Evolutionary conservation across 2,329 filamentous ascomycete species (phyloP).

Genomic region (Neophaeococcomyces mojaviensis): DNA sequence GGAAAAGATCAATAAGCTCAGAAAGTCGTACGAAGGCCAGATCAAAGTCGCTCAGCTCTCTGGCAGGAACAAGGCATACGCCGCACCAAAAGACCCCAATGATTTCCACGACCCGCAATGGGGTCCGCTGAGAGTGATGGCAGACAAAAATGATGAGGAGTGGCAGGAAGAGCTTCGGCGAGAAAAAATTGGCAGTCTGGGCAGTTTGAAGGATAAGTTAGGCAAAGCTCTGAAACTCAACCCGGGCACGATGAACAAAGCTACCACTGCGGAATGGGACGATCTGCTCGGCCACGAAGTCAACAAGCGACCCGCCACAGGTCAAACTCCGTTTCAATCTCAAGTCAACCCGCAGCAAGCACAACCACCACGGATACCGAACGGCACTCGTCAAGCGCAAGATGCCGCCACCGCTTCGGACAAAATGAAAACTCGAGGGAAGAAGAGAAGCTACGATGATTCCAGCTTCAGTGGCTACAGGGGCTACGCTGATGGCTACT

Average conservation of each 20-base stretch:
- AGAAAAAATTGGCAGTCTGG: conserved; percentile 39
- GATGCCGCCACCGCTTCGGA: conserved; percentile 24
- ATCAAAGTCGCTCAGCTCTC: conserved; percentile 40
- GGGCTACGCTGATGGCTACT: conserved; percentile 39
- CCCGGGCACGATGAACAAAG: conserved; percentile 38
- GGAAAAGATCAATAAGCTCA: conserved; percentile 57
- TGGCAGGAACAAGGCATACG: conserved; percentile 42
- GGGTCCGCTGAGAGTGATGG: conserved; percentile 30
- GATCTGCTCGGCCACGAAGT: conserved; percentile 40
- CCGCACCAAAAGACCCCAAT: conserved; percentile 29
- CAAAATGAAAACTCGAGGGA: conserved; percentile 40
- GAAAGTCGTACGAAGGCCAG: conserved; percentile 48
- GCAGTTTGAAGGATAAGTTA: conserved; percentile 34
- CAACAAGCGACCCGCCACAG: conserved; percentile 32
- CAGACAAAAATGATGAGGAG: conserved; percentile 38
- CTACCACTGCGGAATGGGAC: conserved; percentile 38
- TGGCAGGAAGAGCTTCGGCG: conserved; percentile 44
- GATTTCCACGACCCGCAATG: conserved; percentile 11
- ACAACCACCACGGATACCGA: conserved; percentile 24
- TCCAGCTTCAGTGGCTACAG: conserved; percentile 46
- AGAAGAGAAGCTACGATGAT: conserved; percentile 44
- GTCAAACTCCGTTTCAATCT: conserved; percentile 19
- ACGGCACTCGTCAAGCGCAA: conserved; percentile 14
- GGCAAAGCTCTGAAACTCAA: conserved; percentile 42
- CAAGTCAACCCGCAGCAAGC: conserved; percentile 21